A percentile compares a stretch with the other conserved stretches of the same genome.
phyloP scores from a whole-genome alignment of 1,284 basidiomycete species.

The Microbotryum silenes-acaulis region DNA sequence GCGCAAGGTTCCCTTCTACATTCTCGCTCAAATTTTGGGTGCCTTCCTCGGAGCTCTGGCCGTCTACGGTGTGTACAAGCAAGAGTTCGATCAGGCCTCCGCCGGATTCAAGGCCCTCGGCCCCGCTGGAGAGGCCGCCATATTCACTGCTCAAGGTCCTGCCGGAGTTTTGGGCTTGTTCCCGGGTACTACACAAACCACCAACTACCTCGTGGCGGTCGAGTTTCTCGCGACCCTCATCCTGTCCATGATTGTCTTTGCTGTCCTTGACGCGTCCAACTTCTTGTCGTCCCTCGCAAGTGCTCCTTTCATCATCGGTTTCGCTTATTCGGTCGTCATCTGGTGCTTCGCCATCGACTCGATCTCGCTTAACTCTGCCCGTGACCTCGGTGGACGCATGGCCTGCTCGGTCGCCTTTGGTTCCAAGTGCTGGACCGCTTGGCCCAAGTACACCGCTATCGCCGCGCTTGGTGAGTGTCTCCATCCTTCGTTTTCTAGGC shows the following conservation, averaged over 20 bases:
- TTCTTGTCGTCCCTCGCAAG: constrained; percentile 25
- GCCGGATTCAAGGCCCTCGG: constrained; percentile 8
- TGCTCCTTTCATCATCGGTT: constrained; percentile 28
- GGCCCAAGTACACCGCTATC: no score
- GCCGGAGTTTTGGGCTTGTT: constrained; percentile 26
- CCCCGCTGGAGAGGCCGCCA: background rate
- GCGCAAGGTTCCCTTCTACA: constrained; percentile 65
- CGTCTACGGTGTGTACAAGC: constrained; percentile 66
- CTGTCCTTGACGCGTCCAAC: constrained; percentile 31
- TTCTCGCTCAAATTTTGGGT: constrained; percentile 63
- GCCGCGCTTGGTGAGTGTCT: no score
- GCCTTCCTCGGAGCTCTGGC: constrained; percentile 58
- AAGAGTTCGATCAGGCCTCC: constrained; percentile 52
- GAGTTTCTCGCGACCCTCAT: constrained; percentile 28
- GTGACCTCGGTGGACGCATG: constrained; percentile 30
- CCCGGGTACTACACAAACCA: constrained; percentile 1
- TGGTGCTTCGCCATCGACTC: constrained; percentile 10
- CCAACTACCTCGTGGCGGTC: constrained; percentile 9
- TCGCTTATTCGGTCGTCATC: constrained; percentile 20
- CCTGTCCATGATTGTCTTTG: constrained; percentile 31
- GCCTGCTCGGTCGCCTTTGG: constrained; percentile 13
- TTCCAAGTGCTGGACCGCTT: background rate
- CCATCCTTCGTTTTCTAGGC: no score
- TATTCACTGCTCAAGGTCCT: constrained; percentile 25
- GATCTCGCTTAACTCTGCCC: constrained; percentile 25